These are phyloP conservation scores for Vaccinium corymbosum DNA, from an alignment of 148 eudicot genomes.

Conservation along the genomic window DNA sequence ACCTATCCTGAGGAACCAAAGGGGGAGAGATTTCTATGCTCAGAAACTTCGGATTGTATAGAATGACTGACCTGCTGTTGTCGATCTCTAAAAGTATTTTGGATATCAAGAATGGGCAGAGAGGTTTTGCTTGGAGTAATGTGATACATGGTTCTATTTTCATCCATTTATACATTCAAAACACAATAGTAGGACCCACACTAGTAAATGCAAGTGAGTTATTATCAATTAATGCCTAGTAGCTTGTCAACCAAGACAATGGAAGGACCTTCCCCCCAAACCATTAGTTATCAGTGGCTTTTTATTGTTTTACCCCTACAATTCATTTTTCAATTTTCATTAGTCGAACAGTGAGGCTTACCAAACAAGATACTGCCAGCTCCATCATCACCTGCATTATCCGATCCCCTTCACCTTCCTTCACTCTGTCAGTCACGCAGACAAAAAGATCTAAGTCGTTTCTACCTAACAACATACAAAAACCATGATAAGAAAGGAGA, in stretches of 20 bases:
- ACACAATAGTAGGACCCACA: conserved; percentile 1
- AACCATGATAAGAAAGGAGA: background rate
- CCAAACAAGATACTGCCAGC: no score
- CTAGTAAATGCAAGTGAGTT: background rate
- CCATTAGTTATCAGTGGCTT: background rate
- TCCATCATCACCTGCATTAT: no score
- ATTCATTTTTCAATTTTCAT: background rate
- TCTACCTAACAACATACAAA: background rate
- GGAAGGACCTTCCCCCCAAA: background rate
- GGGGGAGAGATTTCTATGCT: background rate
- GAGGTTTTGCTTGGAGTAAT: background rate
- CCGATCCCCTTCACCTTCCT: background rate
- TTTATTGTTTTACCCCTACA: background rate
- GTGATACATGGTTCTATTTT: background rate
- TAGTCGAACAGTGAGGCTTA: no score
- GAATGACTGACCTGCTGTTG: background rate
- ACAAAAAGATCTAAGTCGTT: background rate
- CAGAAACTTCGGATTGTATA: background rate
- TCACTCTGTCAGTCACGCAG: background rate
- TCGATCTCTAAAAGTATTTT: background rate
- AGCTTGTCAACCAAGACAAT: conserved; percentile 7
- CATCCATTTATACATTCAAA: background rate
- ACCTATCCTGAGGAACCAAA: background rate
- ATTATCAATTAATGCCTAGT: background rate
- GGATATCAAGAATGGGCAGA: background rate